Evolutionary conservation across 2,329 filamentous ascomycete genomes (phyloP), one percentile per base, ranked within the genome.

Genomic region (Penicillium sp.): DNA sequence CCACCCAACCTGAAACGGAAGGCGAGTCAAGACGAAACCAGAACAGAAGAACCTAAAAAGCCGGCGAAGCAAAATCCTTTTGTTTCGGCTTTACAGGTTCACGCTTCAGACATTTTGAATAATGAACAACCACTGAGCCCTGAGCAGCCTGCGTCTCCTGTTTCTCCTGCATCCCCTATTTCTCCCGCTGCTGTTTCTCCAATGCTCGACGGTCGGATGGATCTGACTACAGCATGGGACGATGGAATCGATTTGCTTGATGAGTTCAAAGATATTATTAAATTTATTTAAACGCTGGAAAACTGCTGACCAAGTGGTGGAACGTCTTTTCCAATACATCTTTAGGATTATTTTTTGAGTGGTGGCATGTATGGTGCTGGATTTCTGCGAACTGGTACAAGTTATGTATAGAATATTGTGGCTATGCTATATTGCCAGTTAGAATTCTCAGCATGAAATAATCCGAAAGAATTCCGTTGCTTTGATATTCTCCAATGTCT

Each of bases 191-290:
- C 43, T 4, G 9, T 16, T 22, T 31, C 34, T 40, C 20, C 45
- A 5, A 24, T 51, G 3, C 16, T n/a, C 18, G 37, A 18, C 38
- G n/a, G 46, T 32, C 26, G 18, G 24, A 38, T 48, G 34, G 22
- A 40, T 11, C 29, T 50, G 4, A 42, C 20, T 26, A 24, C 22
- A 16, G 58, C 59, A 42, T 76, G 74, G 73, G 69, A 73, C 24
- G 68, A 78, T 24, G 74, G 74, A 45, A 68, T 68, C 40, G 62
- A 64, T 43, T 47, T 78, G 34, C 60, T 76, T 51, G 68, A 75
- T 51, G 72, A 77, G 57, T 77, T 75, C 56, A 72, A 72, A 39
- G 70, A 75, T 48, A 65, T 74, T 56, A 71, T 76, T 51, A 71
- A 76, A 48, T 72, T 78, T 53, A 43, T 55, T 13, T 54, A 43